phyloP scores from a whole-genome alignment of 192 early-diverging fungal genomes.

The Coemansia sp. region DNA sequence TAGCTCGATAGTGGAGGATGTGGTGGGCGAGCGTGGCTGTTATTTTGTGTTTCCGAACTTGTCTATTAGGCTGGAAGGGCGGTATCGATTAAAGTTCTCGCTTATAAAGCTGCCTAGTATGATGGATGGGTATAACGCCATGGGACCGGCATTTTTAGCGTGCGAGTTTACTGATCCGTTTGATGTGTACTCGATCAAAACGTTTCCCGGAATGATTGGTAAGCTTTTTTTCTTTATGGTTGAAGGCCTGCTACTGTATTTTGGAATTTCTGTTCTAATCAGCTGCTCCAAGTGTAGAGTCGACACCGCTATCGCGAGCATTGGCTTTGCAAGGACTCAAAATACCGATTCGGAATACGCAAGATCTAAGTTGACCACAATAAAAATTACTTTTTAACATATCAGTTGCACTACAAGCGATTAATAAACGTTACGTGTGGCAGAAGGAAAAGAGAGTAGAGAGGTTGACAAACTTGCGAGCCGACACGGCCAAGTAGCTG shows the following conservation, averaged over 20 bases:
- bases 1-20: conserved; percentile 45
- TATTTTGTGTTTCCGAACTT: conserved; percentile 80
- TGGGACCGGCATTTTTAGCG: conserved; percentile 54
- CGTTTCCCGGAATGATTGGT: conserved; percentile 85
- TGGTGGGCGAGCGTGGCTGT: conserved; percentile 60
- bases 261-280: background rate
- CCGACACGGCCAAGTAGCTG: conserved; percentile 70
- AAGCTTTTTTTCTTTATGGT: conserved; percentile 10
- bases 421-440: conserved; percentile 2
- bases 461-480: conserved; percentile 73
- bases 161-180: conserved; percentile 65
- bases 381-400: background rate
- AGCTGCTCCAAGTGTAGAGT: conserved; percentile 54
- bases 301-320: conserved; percentile 69
- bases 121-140: conserved; percentile 44
- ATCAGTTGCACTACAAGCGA: background rate
- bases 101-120: conserved; percentile 66
- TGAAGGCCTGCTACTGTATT: background rate
- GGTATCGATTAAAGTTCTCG: conserved; percentile 67
- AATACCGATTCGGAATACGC: conserved; percentile 74
- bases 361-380: conserved; percentile 28
- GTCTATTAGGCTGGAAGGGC: conserved; percentile 70
- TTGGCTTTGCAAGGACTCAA: conserved; percentile 80
- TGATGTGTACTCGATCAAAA: conserved; percentile 78
- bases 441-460: conserved; percentile 59